Evolutionary conservation across 2,329 filamentous ascomycete species (phyloP).

Genomic region (Botryosphaeria dothidea): DNA sequence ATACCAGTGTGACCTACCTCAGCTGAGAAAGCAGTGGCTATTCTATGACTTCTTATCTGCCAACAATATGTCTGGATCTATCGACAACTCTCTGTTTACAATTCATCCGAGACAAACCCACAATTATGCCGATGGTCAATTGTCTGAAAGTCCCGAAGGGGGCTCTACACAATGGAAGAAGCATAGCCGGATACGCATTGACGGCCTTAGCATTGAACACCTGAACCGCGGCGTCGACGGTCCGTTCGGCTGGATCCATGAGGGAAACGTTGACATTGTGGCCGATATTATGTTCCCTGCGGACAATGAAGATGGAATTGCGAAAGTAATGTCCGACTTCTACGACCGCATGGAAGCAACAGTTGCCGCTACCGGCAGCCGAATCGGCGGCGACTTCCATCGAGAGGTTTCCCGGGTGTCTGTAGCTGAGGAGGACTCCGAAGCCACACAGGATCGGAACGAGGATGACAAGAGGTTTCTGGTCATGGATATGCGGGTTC

Average conservation of each 20-base stretch:
- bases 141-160: slow-evolving; percentile 58
- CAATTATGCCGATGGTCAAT: slow-evolving; percentile 67
- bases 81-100: slow-evolving; percentile 93
- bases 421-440: slow-evolving; percentile 4
- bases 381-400: slow-evolving; percentile 34
- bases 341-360: slow-evolving; percentile 95
- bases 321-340: slow-evolving; percentile 94
- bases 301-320: slow-evolving; percentile 83
- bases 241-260: slow-evolving; percentile 96
- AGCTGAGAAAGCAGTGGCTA: slow-evolving; percentile 91
- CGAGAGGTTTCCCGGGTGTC: not conserved
- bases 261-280: slow-evolving; percentile 95
- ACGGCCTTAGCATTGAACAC: slow-evolving; percentile 92
- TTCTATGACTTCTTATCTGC: slow-evolving; percentile 97
- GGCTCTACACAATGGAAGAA: slow-evolving; percentile 87
- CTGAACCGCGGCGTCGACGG: slow-evolving; percentile 90
- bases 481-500: slow-evolving; percentile 91
- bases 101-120: slow-evolving; percentile 94
- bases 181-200: slow-evolving; percentile 87
- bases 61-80: slow-evolving; percentile 93
- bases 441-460: not conserved
- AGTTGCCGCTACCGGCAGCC: slow-evolving; percentile 74
- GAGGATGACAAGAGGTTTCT: slow-evolving; percentile 73
- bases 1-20: slow-evolving; percentile 90
- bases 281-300: slow-evolving; percentile 93